Base-by-base conservation (phyloP, 768 basidiomycete species). In the Pulveroboletus sp. region DNA sequence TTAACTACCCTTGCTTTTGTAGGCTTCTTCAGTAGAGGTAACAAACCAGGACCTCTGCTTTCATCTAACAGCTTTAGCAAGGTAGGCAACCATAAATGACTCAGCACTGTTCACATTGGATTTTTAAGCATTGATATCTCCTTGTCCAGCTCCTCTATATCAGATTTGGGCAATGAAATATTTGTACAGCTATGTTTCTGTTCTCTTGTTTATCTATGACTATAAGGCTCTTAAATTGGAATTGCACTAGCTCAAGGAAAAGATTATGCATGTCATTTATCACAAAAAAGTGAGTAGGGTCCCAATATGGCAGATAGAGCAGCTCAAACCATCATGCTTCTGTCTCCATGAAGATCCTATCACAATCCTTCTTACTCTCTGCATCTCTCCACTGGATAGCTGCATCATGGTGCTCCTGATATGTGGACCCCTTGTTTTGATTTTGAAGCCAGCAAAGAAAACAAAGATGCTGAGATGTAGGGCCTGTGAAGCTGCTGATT, bases 191-290 rank as follows among this genome's bases (percentile, higher is more conserved):
- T 1, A 1, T 23, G 14, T 7, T 26, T 19, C 26, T 40, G 13
- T 35, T 35, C 5, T 6, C 34, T 5, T 6, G 34, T 35, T 35
- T 35, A 13, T 35, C 12, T 6, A 35, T 35, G 12, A 35, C 12
- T 6, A 35, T 35, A 13, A 35, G 34, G 4, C 17, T n/a, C n/a
- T 43, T 40, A 6, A 57, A 57, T 22, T 57, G 53, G 23, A 40
- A 45, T 22, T 50, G 49, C 1, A 35, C n/a, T 13, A 35, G 12
- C 6, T n/a, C 34, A 4, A 35, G 34, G 34, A 29, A 29, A 12
- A 29, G 27, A 29, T 29, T 29, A 12, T 29, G 27, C 12, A 29
- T 29, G 6, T 12, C 12, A 12, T 29, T 12, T 6, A 29, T 29
- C 6, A 29, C 27, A 6, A 29, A 12, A 12, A 29, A 29, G 6